Base-by-base conservation (phyloP, 495 filamentous ascomycete genomes). In the Daldinia loculata region DNA sequence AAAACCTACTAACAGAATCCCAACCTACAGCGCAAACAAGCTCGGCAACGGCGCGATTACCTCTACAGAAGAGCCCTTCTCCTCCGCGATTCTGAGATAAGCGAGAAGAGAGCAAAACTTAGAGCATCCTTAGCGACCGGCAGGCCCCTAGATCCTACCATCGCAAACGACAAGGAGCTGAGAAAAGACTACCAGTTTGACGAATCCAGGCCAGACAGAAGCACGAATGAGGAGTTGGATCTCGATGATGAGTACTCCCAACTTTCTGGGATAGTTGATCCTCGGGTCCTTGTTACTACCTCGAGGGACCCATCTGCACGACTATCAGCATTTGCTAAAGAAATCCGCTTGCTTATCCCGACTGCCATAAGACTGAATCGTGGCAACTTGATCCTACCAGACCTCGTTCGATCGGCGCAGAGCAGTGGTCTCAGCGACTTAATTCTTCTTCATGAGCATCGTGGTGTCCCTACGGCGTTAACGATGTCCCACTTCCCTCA, bases 191-290 rank as follows among this genome's bases (percentile, higher is more conserved):
- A 91, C 83, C 94, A 94, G 74, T 99, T 92, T 77, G 95, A 99
- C 75, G 94, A 97, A 77, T 91, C 92, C 5, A 79, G 87, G 12
- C 80, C 84, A 12, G 89, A 92, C 48, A 77, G 84, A 55, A 86
- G 82, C 36, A 73, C 76, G 17, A 88, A 93, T 48, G 91, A 92
- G 50, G 80, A 81, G 9, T 77, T 94, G 48, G 91, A 93, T 69
- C 82, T 99, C n/a, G 95, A 99, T 78, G 95, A 99, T 76, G 95
- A 99, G 85, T 97, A 97, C 78, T 87, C 90, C 14, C 87, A 93
- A 62, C 88, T 95, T 2, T 93, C 90, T 39, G 94, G 94, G 26
- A 86, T 97, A 63, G 87, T 93, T 17, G 93, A 97, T 67, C 94
- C 93, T 38, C 87, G 94, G 57, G 89, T 77, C 27, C 75, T 77